Evolutionary conservation across 441 rosid species (phyloP), one percentile per base, ranked within the genome.

Genomic region (Cnidoscolus chayamansa): DNA sequence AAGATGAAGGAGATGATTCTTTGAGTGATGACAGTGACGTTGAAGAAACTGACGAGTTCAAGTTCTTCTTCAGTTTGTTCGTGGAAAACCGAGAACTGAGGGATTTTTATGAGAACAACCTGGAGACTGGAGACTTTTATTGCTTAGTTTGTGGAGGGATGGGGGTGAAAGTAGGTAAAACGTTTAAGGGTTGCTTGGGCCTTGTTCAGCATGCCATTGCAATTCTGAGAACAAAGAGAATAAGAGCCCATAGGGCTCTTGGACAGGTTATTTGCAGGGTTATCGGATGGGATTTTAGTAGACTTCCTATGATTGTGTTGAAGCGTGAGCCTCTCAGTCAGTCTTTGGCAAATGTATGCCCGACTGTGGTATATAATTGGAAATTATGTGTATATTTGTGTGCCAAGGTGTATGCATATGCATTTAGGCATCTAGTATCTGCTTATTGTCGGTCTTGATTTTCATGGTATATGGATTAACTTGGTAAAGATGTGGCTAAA

Each of bases 241-340:
- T 60, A 73, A 65, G 60, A 68, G 88, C 84, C 45, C 98, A 93
- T 65, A 84, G 90, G 54, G 93, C 92, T 69, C 75, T 89, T 61
- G 90, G 88, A 11, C 81, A 72, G 49, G 93, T 87, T 74, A 77
- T 93, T 54, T 93, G 97, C 70, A 80, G 79, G 80, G 91, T 93
- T 79, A 81, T 93, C 77, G 97, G 90, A n/a, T 89, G 95, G 93
- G 92, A 90, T 62, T 68, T 82, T 67, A 80, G 78, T 53, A 84
- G 86, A 76, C 79, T 85, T 77, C 90, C 93, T 6, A 66, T 72
- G 51, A 63, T 86, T 74, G 81, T 82, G 63, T 35, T 69, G 7
- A 86, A 78, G 66, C 84, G 84, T 10, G 78, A 80, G 71, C 82
- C 86, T 9, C 82, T 86, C 71, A 72, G 88, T 67, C 73, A 51